Evolutionary conservation across 192 early-diverging fungal genomes (phyloP), one percentile per base, ranked within the genome.

Genomic region (Coemansia umbellata): DNA sequence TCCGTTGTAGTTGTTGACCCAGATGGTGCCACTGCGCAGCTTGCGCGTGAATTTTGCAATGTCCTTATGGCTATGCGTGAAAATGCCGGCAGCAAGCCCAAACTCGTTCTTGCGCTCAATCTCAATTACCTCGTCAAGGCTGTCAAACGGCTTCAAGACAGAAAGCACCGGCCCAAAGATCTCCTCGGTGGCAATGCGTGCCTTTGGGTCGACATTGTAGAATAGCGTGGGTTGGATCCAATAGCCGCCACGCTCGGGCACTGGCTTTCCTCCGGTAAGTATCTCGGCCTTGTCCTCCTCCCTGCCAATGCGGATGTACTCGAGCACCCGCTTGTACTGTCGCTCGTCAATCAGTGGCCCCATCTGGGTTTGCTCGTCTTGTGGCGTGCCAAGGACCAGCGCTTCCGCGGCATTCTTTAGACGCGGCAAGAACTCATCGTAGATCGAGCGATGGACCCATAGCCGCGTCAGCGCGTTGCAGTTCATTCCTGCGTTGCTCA

Each of bases 381-480:
- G 60, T 18, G 60, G 58, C 21, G 61, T 60, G 6, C 33, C 53
- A 18, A 65, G 53, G 0, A 50, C 47, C 37, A 75, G 48, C 13
- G 68, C 47, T 35, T 66, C 62, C 21, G 63, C 67, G 6, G 78
- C 78, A 0, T 72, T 67, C 36, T 77, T 63, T 36, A 83, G 69
- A 41, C 69, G 59, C 1, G 71, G 67, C 45, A 92, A 24, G 13
- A 92, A 84, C n/a, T 58, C 57, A 30, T 85, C 80, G 53, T 86
- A 81, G 4, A 90, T 60, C 14, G 69, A 62, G 54, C 79, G 80
- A 37, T 89, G 87, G 22, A 87, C 85, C 51, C 84, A 83, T 8
- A 92, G 73, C 0, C 88, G 68, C 35, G 87, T 84, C 31, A 85
- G 60, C 3, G 81, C 86, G 58, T 87, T 89, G 65, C 90, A 92